Percentiles rank a stretch among this genome's conserved stretches.
These are phyloP conservation scores for Boletus rubescentipes DNA, from an alignment of 768 basidiomycete genomes.

Conservation along the genomic window DNA sequence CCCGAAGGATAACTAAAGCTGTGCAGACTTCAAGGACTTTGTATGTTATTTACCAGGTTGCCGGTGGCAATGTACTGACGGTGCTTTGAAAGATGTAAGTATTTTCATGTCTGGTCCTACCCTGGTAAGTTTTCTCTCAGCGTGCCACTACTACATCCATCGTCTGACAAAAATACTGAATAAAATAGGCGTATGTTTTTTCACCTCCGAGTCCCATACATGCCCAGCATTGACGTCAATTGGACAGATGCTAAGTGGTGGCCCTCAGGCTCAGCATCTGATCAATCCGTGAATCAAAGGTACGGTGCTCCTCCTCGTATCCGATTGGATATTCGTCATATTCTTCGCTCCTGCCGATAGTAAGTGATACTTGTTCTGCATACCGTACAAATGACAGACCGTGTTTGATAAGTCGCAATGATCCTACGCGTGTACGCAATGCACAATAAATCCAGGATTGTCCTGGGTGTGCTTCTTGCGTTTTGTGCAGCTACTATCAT, in stretches of 20 bases:
- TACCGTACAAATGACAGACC: not conserved
- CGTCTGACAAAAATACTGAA: not conserved
- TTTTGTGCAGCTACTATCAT: conserved; percentile 8
- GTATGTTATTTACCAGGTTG: conserved; percentile 1
- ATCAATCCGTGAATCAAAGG: conserved; percentile 8
- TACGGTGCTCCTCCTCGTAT: not conserved
- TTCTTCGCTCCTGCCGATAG: conserved; percentile 20
- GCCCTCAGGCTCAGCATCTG: not conserved
- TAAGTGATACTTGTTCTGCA: conserved; percentile 5
- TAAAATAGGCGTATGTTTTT: conserved; percentile 17
- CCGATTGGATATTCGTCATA: not conserved
- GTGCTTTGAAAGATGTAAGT: conserved; percentile 9
- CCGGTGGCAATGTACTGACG: not conserved
- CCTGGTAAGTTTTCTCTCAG: not conserved
- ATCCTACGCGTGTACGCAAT: conserved; percentile 27
- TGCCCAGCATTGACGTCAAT: not conserved
- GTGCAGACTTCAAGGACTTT: conserved; percentile 3
- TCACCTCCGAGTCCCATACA: not conserved
- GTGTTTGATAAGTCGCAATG: conserved; percentile 18
- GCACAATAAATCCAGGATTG: conserved; percentile 13
- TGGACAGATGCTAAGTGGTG: conserved; percentile 16
- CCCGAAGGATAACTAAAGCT: not conserved
- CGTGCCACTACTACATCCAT: not conserved
- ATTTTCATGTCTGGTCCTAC: conserved; percentile 20
- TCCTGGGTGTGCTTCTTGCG: conserved; percentile 16